Evolutionary conservation across 352 stramenopile genomes (phyloP), one percentile per base, ranked within the genome.

Genomic region (Globisporangium spiculum): DNA sequence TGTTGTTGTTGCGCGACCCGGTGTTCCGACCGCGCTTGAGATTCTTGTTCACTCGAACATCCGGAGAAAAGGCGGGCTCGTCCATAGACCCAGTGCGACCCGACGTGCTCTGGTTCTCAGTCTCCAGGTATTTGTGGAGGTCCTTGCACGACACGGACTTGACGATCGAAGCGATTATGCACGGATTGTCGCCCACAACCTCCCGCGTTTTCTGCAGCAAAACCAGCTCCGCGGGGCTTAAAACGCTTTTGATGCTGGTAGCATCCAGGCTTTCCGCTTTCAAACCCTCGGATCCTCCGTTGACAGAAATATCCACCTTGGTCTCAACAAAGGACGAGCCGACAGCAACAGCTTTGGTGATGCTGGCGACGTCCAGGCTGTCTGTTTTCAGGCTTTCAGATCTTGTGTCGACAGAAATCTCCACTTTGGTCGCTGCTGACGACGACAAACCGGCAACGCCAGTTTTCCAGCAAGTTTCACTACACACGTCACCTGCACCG

Each of bases 111-210:
- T 75, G 66, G 18, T 77, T 73, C 55, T 92, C 79, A 16, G 63
- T 77, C 46, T 78, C 71, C 50, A 93, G 67, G 65, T 83, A 87
- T 8, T 65, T 59, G 20, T 80, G 69, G n/a, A 93, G 70, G 20
- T 89, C 82, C 32, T 76, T 75, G 57, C 86, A 93, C 36, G 72
- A 70, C 22, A 86, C 75, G n/a, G 80, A 84, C 41, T 81, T 77
- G 14, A 91, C 34, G 50, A 92, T 78, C 4, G 70, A 77, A 32
- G 80, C 79, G 54, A 93, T 86, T 61, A 91, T 80, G 55, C 85
- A 93, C 9, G 83, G 69, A 56, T 89, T 90, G 50, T 90, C 81
- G 8, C 83, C 83, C 53, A 92, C 73, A 3, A 83, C 79, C 30
- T 72, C 71, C 6, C 75, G 68, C 41, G 89, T 74, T 69, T 90